A percentile compares a stretch with the other conserved stretches of the same genome.
These are phyloP conservation scores for Aspergillus affinis DNA, from an alignment of 495 filamentous ascomycete species.

Conservation along the genomic window DNA sequence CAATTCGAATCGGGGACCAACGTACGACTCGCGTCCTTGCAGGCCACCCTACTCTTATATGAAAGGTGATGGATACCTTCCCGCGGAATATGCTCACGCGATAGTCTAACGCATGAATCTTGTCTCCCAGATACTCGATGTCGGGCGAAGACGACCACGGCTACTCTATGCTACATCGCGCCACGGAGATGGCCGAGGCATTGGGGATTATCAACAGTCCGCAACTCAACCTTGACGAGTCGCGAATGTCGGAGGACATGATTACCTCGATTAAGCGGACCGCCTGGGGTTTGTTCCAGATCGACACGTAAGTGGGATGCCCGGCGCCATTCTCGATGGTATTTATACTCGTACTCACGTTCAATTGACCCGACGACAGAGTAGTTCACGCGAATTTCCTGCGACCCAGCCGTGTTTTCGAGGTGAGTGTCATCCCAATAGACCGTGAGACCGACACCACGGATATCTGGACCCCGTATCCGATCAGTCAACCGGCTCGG, in stretches of 20 bases:
- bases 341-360: background rate
- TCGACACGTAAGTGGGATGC: conserved; percentile 29
- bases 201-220: conserved; percentile 26
- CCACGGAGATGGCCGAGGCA: conserved; percentile 30
- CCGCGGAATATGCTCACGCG: background rate
- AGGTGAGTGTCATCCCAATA: conserved; percentile 23
- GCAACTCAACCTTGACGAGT: conserved; percentile 5
- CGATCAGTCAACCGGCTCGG: conserved; percentile 14
- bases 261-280: conserved; percentile 26
- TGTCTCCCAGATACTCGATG: conserved; percentile 28
- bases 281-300: conserved; percentile 35
- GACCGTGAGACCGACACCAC: conserved; percentile 5
- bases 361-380: conserved; percentile 9
- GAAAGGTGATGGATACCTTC: conserved; percentile 23
- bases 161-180: conserved; percentile 33
- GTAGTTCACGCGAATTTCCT: conserved; percentile 36
- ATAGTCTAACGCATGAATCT: background rate
- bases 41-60: conserved; percentile 32
- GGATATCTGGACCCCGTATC: conserved; percentile 30
- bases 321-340: background rate
- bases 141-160: conserved; percentile 28
- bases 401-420: conserved; percentile 26
- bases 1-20: conserved; percentile 22
- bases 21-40: conserved; percentile 26
- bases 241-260: conserved; percentile 27